Evolutionary conservation across 2,329 filamentous ascomycete species (phyloP), one percentile per base, ranked within the genome.

Genomic region (Aspergillus viridinutans): DNA sequence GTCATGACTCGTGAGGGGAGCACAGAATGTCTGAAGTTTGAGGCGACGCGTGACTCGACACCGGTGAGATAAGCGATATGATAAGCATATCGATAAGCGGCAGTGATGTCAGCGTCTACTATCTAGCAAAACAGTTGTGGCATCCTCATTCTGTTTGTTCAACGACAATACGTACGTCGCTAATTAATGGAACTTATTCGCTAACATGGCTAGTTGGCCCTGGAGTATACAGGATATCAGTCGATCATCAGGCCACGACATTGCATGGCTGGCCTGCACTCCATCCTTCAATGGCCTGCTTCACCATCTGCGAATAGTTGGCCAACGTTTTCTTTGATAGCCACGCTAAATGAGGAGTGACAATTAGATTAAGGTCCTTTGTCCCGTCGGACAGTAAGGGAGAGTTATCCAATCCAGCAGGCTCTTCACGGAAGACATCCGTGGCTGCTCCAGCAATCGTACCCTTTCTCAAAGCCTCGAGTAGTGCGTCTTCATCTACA

Each of bases 271-370:
- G 57, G 47, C 72, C 80, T 54, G 58, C 66, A 28, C 68, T 70
- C 69, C 76, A 81, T 1, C 61, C 74, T 62, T 82, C 80, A 9
- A 83, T 70, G 32, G 80, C 82, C 38, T 72, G 67, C 61, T 76
- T 79, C 40, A 80, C 60, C 17, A 77, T 74, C 32, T 69, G 67
- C 12, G 74, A 72, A 45, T 82, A 74, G 42, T 78, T 82, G 48
- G 74, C 69, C 56, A 79, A 70, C 4, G 80, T 83, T 60, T 70
- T 75, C 49, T 75, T 72, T 1, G 80, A 76, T 60, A 76, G 78
- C 81, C 81, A 84, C 1, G 82, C 81, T 42, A 83, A 59, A 69
- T 85, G 82, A 20, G 81, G 81, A 50, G 74, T 80, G 43, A 82
- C 61, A 0, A 81, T 76, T 58, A 85, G 66, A 58, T 83, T 82